Evolutionary conservation across 2,329 filamentous ascomycete genomes (phyloP).

Genomic region (Microcera coccophila): DNA sequence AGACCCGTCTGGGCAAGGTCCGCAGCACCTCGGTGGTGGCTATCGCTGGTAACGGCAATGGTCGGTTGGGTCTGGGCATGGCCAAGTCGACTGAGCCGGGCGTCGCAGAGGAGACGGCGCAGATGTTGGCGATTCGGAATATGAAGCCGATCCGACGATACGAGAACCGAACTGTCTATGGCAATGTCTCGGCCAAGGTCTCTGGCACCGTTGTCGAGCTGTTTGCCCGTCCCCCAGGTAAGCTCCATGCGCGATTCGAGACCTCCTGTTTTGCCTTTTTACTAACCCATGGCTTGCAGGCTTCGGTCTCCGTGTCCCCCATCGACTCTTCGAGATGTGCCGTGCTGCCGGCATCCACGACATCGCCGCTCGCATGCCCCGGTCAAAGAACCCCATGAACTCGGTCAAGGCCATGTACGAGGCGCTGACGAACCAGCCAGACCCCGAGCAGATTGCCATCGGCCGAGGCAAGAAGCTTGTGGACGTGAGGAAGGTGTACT

Average conservation of each 20-base stretch:
- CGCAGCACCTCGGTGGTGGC: conserved; percentile 69
- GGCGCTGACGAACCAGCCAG: conserved; percentile 75
- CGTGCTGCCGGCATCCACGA: conserved; percentile 83
- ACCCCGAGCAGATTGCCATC: conserved; percentile 85
- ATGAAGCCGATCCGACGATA: conserved; percentile 91
- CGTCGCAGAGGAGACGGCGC: conserved; percentile 67
- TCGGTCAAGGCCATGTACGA: conserved; percentile 87
- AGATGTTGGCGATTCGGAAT: conserved; percentile 79
- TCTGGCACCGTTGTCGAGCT: conserved; percentile 83
- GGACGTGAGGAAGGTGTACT: conserved; percentile 95
- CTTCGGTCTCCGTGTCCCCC: conserved; percentile 88
- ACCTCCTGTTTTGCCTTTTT: no score
- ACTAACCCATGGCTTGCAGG: conserved; percentile 49
- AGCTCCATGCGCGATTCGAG: conserved; percentile 6
- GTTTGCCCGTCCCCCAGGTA: conserved; percentile 82
- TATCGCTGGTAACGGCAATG: conserved; percentile 82
- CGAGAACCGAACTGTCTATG: conserved; percentile 87
- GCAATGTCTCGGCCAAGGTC: conserved; percentile 77
- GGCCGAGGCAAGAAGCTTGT: conserved; percentile 93
- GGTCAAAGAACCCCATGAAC: conserved; percentile 95
- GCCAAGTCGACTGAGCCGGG: conserved; percentile 76
- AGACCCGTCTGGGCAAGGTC: conserved; percentile 95
- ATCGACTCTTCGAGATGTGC: conserved; percentile 92
- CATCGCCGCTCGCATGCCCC: conserved; percentile 75
- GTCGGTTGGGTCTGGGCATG: conserved; percentile 82